Evolutionary conservation across 139 green algal genomes (phyloP).

Genomic region (Zygnema circumcarinatum): DNA sequence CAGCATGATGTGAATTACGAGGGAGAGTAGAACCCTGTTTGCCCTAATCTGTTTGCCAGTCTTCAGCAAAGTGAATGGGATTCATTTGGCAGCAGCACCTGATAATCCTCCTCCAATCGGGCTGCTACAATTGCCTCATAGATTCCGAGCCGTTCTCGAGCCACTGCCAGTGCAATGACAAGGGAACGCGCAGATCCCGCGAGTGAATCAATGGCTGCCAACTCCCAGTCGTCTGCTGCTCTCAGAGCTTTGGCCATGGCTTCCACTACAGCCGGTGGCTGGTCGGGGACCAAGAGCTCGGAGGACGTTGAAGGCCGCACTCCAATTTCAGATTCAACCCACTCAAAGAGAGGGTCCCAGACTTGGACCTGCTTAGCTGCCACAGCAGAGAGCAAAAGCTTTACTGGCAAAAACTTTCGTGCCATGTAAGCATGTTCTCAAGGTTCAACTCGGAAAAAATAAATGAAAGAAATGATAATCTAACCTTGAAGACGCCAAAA

Average conservation of each 20-base stretch:
- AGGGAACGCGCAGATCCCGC: slow-evolving; percentile 81
- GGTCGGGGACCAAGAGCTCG: slow-evolving; percentile 17
- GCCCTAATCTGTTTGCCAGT: too few species aligned
- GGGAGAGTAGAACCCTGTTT: too few species aligned
- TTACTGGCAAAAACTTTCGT: too few species aligned
- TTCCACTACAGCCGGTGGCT: slow-evolving; percentile 16
- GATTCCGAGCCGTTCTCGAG: slow-evolving; percentile 70
- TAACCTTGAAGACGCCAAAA: too few species aligned
- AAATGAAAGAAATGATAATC: too few species aligned
- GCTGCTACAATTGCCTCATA: slow-evolving; percentile 67
- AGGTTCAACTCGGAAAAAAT: too few species aligned
- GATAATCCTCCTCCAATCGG: slow-evolving; percentile 55
- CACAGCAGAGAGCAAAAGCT: background rate
- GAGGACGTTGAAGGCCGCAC: slow-evolving; percentile 46
- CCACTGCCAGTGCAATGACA: slow-evolving; percentile 77
- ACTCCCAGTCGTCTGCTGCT: slow-evolving; percentile 75
- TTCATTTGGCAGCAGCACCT: too few species aligned
- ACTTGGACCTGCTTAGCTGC: slow-evolving; percentile 63
- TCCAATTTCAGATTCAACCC: slow-evolving; percentile 63
- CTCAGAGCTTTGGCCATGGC: slow-evolving; percentile 34
- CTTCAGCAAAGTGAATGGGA: too few species aligned
- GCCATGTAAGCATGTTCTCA: too few species aligned
- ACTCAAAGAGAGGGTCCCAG: slow-evolving; percentile 76
- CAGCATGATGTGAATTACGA: too few species aligned
- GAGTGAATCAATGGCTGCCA: slow-evolving; percentile 80